Base-by-base conservation (phyloP, 1,139 yeast genomes). In the Geotrichum aggregatum region DNA sequence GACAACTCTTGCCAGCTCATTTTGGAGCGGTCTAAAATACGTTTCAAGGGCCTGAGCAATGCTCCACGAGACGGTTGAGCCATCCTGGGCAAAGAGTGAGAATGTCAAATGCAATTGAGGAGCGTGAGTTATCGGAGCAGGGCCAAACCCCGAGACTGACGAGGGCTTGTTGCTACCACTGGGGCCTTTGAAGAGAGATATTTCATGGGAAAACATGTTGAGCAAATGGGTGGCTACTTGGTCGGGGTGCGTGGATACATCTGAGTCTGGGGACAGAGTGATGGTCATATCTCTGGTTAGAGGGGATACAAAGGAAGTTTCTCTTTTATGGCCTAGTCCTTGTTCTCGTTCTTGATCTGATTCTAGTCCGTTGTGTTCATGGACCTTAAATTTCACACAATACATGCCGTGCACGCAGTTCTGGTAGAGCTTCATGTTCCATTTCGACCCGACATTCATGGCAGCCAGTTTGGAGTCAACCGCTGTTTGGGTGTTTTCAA, bases 81-180 rank as follows among this genome's bases (percentile, higher is more conserved):
- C 82, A 49, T 76, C 83, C 16, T 85, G 87, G 44, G 70, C 68
- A 52, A 82, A 65, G 41, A 83, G 67, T 36, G 89, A 84, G 60
- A 87, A 77, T 3, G 88, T 83, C 44, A 85, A 61, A 61, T 84
- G 87, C 57, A 83, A 81, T 34, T 76, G 3, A 24, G 28, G 28
- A 5, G 28, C 28, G 28, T 24, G 8, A 8, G 63, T 65, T 33
- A 39, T 39, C 30, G 28, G 39, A 8, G 41, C 43, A 6, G 34
- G 18, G 18, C 40, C 44, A 21, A 31, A 39, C n/a, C n/a, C n/a
- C n/a, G n/a, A n/a, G n/a, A n/a, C n/a, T n/a, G n/a, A n/a, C n/a
- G n/a, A n/a, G n/a, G n/a, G n/a, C n/a, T n/a, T n/a, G n/a, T n/a
- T n/a, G n/a, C n/a, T n/a, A n/a, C n/a, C n/a, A 22, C 26, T 16